A percentile compares a stretch with the other conserved stretches of the same genome.
phyloP scores from a whole-genome alignment of 2,329 filamentous ascomycete genomes.

The Colletotrichum viniferum region DNA sequence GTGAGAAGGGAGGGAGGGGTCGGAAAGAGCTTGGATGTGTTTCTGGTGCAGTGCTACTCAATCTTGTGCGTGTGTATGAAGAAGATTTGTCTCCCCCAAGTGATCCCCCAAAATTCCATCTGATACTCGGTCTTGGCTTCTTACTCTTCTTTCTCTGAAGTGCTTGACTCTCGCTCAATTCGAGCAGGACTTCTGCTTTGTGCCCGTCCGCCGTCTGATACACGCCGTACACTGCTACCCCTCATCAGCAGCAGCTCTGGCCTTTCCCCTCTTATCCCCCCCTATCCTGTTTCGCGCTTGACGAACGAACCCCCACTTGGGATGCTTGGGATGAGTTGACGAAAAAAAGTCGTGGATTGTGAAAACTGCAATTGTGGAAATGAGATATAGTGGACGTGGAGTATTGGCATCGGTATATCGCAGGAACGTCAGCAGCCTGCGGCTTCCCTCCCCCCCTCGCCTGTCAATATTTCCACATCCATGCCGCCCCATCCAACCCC shows the following conservation, averaged over 20 bases:
- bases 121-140: not conserved
- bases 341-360: not conserved
- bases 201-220: not conserved
- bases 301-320: conserved; percentile 3
- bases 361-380: not conserved
- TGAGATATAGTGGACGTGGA: not conserved
- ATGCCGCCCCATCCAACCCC: conserved; percentile 4
- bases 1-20: not conserved
- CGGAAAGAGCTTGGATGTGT: not conserved
- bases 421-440: not conserved
- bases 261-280: not conserved
- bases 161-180: not conserved
- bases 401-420: not conserved
- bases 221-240: not conserved
- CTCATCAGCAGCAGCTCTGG: not conserved
- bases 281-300: conserved; percentile 4
- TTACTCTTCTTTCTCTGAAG: not conserved
- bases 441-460: not conserved
- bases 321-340: not conserved
- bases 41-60: not conserved
- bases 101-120: not conserved
- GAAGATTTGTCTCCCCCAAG: not conserved
- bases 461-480: not conserved
- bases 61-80: not conserved
- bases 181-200: not conserved